Conservation (phyloP, 305 asterid species). For the Withania somnifera region DNA sequence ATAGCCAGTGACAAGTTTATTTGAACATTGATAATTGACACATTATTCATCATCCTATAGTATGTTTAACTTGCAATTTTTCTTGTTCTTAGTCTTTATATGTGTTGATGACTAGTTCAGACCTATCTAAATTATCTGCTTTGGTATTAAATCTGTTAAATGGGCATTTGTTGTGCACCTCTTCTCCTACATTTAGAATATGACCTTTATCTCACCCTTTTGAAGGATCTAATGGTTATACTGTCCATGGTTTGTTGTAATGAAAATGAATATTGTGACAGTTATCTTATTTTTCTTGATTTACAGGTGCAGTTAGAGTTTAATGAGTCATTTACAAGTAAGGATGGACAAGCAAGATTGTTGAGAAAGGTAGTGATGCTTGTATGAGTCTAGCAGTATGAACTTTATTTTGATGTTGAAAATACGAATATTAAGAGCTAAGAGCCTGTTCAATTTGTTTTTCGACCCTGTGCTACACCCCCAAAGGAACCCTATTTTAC, state of each 20-base stretch:
- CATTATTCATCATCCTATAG: not conserved
- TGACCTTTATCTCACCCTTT: not conserved
- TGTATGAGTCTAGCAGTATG: not conserved
- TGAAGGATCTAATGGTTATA: not conserved
- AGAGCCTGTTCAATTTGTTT: not conserved
- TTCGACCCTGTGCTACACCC: not conserved
- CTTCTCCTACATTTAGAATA: not conserved
- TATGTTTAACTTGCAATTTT: not conserved
- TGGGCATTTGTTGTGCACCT: not conserved
- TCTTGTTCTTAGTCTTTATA: not conserved
- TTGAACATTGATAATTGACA: not conserved
- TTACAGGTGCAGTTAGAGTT: slow-evolving; percentile 56
- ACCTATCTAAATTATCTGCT: not conserved
- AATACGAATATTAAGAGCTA: not conserved
- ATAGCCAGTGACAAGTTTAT: not conserved
- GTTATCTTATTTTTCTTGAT: not conserved
- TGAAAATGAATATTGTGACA: not conserved
- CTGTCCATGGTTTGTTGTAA: not conserved
- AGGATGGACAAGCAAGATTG: slow-evolving; percentile 17
- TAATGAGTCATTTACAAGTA: slow-evolving; percentile 12
- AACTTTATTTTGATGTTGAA: not conserved
- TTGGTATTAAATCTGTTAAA: not conserved
- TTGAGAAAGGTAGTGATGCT: slow-evolving; percentile 45
- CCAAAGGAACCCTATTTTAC: slow-evolving; percentile 1
- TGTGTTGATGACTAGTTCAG: not conserved